Conservation (phyloP, 108 stramenopile species). For the Conticribra weissflogii region DNA sequence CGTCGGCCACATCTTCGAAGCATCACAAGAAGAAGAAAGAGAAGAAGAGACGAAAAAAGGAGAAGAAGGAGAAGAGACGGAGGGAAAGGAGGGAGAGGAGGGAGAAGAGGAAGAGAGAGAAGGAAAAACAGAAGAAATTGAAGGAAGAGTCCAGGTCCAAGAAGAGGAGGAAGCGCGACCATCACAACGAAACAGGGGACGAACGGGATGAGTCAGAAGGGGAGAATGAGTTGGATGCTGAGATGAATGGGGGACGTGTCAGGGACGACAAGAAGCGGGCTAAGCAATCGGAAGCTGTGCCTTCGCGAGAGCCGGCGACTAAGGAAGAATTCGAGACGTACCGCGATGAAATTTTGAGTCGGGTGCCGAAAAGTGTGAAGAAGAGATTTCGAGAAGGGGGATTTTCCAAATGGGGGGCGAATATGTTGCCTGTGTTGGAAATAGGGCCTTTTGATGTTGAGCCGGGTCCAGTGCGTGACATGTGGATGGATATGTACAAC, state of each 20-base stretch:
- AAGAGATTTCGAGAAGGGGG: constrained; percentile 65
- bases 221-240: constrained; percentile 13
- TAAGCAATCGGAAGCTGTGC: background rate
- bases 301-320: constrained; percentile 26
- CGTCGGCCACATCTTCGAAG: constrained; percentile 34
- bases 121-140: constrained; percentile 30
- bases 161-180: constrained; percentile 20
- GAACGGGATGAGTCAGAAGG: constrained; percentile 1
- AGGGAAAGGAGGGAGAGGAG: constrained; percentile 23
- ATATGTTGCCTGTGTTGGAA: constrained; percentile 60
- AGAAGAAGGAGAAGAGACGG: constrained; percentile 28
- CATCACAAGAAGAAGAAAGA: constrained; percentile 26
- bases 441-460: constrained; percentile 75
- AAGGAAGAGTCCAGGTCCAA: constrained; percentile 12
- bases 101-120: constrained; percentile 18
- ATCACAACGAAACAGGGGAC: constrained; percentile 14
- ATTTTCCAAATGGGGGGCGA: constrained; percentile 74
- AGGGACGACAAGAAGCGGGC: background rate
- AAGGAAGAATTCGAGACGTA: constrained; percentile 46
- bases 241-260: constrained; percentile 9
- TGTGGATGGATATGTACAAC: constrained; percentile 78
- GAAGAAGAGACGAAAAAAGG: constrained; percentile 17
- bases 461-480: constrained; percentile 63
- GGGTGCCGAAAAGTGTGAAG: constrained; percentile 55
- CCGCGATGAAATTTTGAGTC: constrained; percentile 45